phyloP scores from a whole-genome alignment of 495 filamentous ascomycete species.

The Oleoguttula mirabilis region DNA sequence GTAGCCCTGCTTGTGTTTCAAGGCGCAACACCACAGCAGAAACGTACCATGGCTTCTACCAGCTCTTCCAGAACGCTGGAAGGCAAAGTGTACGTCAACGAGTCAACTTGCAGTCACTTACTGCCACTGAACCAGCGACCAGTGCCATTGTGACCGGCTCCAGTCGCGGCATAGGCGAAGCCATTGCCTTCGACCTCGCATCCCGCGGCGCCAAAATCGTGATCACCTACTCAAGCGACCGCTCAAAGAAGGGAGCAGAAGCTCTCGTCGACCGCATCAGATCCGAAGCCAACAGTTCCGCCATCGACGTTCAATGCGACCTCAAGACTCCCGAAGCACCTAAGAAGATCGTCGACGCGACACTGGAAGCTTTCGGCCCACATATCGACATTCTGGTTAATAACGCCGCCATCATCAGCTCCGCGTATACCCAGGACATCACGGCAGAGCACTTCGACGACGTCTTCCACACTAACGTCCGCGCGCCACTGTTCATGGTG shows the following conservation, averaged over 20 bases:
- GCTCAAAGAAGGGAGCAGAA: conserved; percentile 27
- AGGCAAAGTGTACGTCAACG: conserved; percentile 10
- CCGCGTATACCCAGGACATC: conserved; percentile 23
- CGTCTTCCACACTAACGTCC: conserved; percentile 35
- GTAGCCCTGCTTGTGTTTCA: too few species aligned
- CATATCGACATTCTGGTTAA: conserved; percentile 32
- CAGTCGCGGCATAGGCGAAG: conserved; percentile 15
- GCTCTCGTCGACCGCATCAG: conserved; percentile 29
- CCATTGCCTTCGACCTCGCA: conserved; percentile 18
- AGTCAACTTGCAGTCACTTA: neutral
- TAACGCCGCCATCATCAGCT: conserved; percentile 25
- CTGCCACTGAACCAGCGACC: neutral
- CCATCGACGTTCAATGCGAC: conserved; percentile 31
- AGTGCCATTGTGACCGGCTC: conserved; percentile 21
- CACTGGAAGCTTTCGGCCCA: conserved; percentile 23
- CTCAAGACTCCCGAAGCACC: conserved; percentile 25
- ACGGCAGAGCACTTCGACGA: conserved; percentile 29
- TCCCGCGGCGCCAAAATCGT: conserved; percentile 20
- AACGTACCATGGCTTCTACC: too few species aligned
- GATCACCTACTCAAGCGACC: conserved; percentile 33
- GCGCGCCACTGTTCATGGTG: conserved; percentile 30
- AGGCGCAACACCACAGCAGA: too few species aligned
- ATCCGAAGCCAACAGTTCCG: conserved; percentile 23
- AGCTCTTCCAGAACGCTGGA: too few species aligned
- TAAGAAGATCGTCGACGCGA: conserved; percentile 24